Evolutionary conservation across 495 filamentous ascomycete species (phyloP), one percentile per base, ranked within the genome.

Genomic region (Bacidia rubella): DNA sequence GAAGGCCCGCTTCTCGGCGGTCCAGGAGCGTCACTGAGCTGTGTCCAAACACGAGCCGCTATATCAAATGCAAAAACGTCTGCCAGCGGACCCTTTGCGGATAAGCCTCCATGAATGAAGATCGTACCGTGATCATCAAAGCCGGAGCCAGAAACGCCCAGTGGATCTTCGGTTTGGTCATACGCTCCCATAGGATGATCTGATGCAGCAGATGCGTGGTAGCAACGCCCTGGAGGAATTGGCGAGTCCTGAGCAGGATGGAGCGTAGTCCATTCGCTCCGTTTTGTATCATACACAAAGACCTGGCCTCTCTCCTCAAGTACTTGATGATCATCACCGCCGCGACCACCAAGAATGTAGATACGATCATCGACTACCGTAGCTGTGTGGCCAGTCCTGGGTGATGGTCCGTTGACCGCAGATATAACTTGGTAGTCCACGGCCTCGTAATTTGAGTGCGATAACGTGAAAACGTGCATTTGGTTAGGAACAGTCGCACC

Each of bases 41-140:
- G 70, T 38, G 70, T 74, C 86, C 86, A 92, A 0, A 68, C 62
- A 26, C 70, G 60, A 22, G 65, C 68, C 29, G 63, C 66, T 10
- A 88, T 56, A 59, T 80, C 76, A 61, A 88, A 89, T 0, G 76
- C 73, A 86, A 86, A 90, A 0, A 87, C 61, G 63, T 90, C 86
- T 3, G 69, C 63, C 1, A 81, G 68, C 12, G 81, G 67, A 15
- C 71, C 77, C 7, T 69, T 73, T 2, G 74, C 67, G 0, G 76
- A 72, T 57, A 81, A 85, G 0, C 86, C 86, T 5, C 80, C 85
- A 57, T 89, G 85, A 15, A 92, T 62, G 60, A 82, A 81, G 29
- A 92, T 63, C 0, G 66, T 74, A 27, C 70, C 67, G 12, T 75
- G 71, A 4, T 76, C 76, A 32, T 78, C 65, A 26, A 44, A 54